Percentiles rank a stretch among this genome's conserved stretches.
phyloP scores from a whole-genome alignment of 2,329 filamentous ascomycete species.

The Alternaria viburni region DNA sequence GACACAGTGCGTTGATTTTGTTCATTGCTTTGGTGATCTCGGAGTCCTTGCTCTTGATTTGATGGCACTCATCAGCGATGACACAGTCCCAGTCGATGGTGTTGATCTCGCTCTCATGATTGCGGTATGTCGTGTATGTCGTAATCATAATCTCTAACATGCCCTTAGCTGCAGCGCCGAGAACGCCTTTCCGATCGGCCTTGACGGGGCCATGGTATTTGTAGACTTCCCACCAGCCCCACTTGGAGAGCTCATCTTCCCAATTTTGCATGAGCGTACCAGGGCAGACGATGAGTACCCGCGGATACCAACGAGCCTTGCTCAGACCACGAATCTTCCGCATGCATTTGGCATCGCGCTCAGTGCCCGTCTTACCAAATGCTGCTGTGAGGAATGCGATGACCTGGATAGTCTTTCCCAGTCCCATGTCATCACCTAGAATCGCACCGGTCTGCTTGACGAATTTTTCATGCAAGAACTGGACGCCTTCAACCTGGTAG shows the following conservation, averaged over 20 bases:
- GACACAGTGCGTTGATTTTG: constrained; percentile 86
- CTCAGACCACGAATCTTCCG: constrained; percentile 74
- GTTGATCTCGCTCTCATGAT: constrained; percentile 79
- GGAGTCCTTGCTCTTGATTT: constrained; percentile 79
- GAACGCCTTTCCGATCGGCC: constrained; percentile 69
- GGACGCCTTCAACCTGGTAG: constrained; percentile 86
- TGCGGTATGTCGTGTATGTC: constrained; percentile 86
- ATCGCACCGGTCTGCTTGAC: constrained; percentile 91
- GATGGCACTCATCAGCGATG: constrained; percentile 92
- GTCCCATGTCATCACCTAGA: constrained; percentile 94
- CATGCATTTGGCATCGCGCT: constrained; percentile 85
- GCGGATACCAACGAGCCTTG: constrained; percentile 76
- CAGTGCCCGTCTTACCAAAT: constrained; percentile 92
- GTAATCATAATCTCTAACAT: constrained; percentile 90
- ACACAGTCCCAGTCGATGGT: constrained; percentile 91
- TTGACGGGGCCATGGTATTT: constrained; percentile 71
- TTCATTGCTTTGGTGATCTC: constrained; percentile 87
- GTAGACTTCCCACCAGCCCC: constrained; percentile 96
- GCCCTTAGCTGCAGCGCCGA: constrained; percentile 76
- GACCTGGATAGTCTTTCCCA: constrained; percentile 96
- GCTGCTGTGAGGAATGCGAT: constrained; percentile 89
- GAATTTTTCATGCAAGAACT: constrained; percentile 86
- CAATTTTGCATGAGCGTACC: constrained; percentile 90
- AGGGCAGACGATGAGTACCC: constrained; percentile 84
- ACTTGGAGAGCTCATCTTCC: constrained; percentile 82